Base-by-base conservation (phyloP, 306 rosid genomes). In the Acacia confusa region DNA sequence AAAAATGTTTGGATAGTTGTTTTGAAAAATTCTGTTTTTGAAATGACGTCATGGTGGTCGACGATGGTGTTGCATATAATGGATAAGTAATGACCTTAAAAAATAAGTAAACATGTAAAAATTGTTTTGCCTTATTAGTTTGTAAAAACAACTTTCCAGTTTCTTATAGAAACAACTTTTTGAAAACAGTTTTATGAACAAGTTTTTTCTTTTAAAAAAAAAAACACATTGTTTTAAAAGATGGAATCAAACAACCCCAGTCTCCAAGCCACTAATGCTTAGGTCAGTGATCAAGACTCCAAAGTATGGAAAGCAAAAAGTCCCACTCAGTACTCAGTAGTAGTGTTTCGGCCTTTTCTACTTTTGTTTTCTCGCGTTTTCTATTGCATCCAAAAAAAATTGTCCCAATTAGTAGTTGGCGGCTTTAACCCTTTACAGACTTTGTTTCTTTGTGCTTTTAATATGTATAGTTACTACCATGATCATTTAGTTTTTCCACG, bases 371-470 rank as follows among this genome's bases (percentile, higher is more conserved):
- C 4, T 48, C 10, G 27, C 13, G 25, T 57, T 57, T 57, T n/a
- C 28, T 57, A 5, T n/a, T 57, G 28, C 0, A 55, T 55, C 19
- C 19, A 9, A 19, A 20, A n/a, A 53, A 19, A 55, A 75, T 77
- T 70, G 79, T 48, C 86, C 63, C 83, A 87, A 82, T 87, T 68
- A 38, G 22, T 84, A 78, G 61, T 9, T 74, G 57, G 74, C 80
- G 74, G 27, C 79, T 53, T 75, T 85, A 43, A 47, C 41, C 75
- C 67, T 79, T 81, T 67, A 61, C 19, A 48, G 65, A 7, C 0
- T 16, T 83, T 84, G 84, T 64, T 88, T 84, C 84, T 55, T 85
- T 82, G 84, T 88, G 91, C 92, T 84, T 84, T 82, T 48, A 19
- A 44, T 79, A n/a, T 80, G 86, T 74, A 48, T 30, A 84, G 79